Base-by-base conservation (phyloP, 2,329 filamentous ascomycete genomes). In the Fusarium longipes region DNA sequence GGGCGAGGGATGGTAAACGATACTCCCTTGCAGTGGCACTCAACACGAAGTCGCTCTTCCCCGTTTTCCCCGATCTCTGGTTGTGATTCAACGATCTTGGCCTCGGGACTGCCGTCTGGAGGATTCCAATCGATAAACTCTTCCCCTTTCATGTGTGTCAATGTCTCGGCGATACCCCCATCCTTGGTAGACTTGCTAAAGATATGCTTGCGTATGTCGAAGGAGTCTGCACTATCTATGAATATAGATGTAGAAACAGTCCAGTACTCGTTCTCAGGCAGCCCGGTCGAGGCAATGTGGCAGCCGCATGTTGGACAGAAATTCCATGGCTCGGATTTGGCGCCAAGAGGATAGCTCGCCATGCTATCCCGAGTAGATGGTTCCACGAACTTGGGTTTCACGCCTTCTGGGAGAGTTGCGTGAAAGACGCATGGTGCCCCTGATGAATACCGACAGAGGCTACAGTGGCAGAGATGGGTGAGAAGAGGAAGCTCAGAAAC, bases 21-120 rank as follows among this genome's bases (percentile, higher is more conserved):
- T 0, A 85, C 79, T 11, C 83, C 82, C 38, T 79, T 81, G 57
- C 83, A 85, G 55, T 79, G 75, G 64, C 83, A 85, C 61, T 82
- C 63, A 0, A 77, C 82, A 0, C 78, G 77, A 12, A 85, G 76
- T 18, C 77, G 70, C 35, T 82, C 78, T 39, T 77, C 68, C 11
- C 80, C 80, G 10, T 78, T 70, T 1, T 55, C 48, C 7, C 78
- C 79, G 9, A 76, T 52, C 60, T 81, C 79, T 0, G 70, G 58
- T 43, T 73, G 20, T 7, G 73, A 64, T 39, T 75, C 70, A 29
- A 75, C 62, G 8, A 75, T 38, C 39, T 72, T 73, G 30, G 71
- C 74, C 20, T 67, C 57, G 12, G 74, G 67, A 30, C 72, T 68
- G 5, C 74, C 71, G 17, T 71, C 67, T 0, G 70, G 54, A 4